Conservation (phyloP, 2,329 filamentous ascomycete species). For the Fusarium globosum region DNA sequence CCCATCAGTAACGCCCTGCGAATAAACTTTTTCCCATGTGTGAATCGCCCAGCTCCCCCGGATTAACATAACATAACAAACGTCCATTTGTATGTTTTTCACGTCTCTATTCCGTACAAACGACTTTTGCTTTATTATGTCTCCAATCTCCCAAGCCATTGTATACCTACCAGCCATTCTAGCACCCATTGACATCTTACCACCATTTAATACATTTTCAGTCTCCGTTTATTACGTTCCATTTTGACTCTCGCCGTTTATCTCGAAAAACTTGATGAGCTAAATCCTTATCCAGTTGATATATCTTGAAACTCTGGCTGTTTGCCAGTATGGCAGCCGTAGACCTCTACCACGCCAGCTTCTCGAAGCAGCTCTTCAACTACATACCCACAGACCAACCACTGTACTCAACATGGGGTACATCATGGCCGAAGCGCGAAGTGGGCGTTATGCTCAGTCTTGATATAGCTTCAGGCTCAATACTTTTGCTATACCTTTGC, state of each 20-base stretch:
- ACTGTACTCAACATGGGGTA: conserved; percentile 1
- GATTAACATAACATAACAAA: conserved; percentile 12
- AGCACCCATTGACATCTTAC: neutral
- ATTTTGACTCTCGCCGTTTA: neutral
- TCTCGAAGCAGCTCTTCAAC: conserved; percentile 24
- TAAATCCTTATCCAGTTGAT: conserved; percentile 17
- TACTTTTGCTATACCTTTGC: conserved; percentile 46
- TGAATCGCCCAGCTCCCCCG: conserved; percentile 20
- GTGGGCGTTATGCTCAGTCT: conserved; percentile 36
- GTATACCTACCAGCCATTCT: neutral
- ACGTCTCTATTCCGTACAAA: conserved; percentile 3
- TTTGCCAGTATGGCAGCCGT: conserved; percentile 21
- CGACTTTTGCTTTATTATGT: neutral
- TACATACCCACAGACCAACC: neutral
- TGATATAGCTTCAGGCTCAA: conserved; percentile 44
- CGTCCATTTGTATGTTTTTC: conserved; percentile 16
- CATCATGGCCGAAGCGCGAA: conserved; percentile 19
- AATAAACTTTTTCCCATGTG: conserved; percentile 23
- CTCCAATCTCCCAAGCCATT: neutral
- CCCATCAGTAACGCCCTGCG: conserved; percentile 1
- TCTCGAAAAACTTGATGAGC: neutral
- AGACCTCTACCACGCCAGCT: conserved; percentile 25
- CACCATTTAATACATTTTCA: neutral
- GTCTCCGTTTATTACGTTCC: neutral
- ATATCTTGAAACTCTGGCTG: neutral